Conservation (phyloP, 352 stramenopile species). For the Globisporangium irregulare region DNA sequence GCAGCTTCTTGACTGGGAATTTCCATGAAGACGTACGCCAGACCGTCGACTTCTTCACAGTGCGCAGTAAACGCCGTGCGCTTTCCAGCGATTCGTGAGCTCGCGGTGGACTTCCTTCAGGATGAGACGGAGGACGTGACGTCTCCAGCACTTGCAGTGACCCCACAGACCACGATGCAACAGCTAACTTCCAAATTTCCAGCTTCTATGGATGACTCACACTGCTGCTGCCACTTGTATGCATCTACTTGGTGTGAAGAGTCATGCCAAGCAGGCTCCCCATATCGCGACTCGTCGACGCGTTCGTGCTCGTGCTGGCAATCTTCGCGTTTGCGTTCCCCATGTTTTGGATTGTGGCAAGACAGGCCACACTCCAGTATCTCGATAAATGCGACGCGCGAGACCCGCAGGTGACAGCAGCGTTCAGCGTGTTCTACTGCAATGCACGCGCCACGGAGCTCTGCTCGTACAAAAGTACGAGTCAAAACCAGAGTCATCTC, state of each 20-base stretch:
- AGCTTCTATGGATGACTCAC: not conserved
- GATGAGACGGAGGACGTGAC: not conserved
- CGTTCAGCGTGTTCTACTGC: constrained; percentile 13
- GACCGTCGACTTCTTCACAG: not conserved
- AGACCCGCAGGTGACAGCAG: not conserved
- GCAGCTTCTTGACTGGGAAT: not conserved
- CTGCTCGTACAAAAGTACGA: not conserved
- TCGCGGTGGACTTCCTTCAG: not conserved
- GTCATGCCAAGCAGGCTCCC: not conserved
- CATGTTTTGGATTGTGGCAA: not conserved
- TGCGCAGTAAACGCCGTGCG: not conserved
- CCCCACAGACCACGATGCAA: not conserved
- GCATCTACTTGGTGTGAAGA: not conserved
- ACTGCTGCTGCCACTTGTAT: not conserved
- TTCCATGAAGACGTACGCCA: not conserved
- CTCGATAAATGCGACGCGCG: not conserved
- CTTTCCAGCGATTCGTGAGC: constrained; percentile 4
- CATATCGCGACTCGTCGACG: not conserved
- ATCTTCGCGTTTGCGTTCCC: not conserved
- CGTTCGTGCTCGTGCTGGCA: not conserved
- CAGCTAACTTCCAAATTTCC: not conserved
- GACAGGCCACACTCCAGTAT: not conserved
- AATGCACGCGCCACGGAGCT: not conserved
- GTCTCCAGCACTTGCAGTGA: not conserved
- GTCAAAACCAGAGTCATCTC: not conserved